Conservation (phyloP, 192 early-diverging fungal genomes). For the Podila epigama region DNA sequence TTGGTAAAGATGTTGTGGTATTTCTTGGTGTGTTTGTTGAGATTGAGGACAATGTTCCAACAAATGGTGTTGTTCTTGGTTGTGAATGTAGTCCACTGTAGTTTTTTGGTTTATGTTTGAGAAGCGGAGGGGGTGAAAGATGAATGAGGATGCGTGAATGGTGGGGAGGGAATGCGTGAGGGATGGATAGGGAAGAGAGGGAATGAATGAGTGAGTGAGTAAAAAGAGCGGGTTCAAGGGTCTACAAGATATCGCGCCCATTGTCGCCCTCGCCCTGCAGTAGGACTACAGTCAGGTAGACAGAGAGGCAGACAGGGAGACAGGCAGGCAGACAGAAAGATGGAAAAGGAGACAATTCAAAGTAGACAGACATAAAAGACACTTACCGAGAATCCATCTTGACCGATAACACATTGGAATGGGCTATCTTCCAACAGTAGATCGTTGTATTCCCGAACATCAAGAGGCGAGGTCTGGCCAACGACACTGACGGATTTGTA, state of each 20-base stretch:
- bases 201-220: background rate
- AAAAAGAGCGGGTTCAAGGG: background rate
- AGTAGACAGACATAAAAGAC: no score
- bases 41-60: background rate
- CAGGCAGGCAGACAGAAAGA: no score
- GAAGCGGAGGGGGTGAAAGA: no score
- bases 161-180: no score
- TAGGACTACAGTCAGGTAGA: no score
- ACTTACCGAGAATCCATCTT: background rate
- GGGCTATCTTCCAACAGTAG: background rate
- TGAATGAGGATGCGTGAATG: no score
- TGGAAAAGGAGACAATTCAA: no score
- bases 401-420: background rate
- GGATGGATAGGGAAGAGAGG: background rate
- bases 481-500: background rate
- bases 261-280: no score
- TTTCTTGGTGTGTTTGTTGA: background rate
- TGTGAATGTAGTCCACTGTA: slow-evolving; percentile 6
- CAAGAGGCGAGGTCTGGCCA: background rate
- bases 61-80: background rate
- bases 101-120: background rate
- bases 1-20: background rate
- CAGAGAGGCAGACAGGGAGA: no score
- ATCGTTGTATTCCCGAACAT: background rate
- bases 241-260: no score